These are phyloP conservation scores for Syzygium jambos DNA, from an alignment of 345 rosid species.

Conservation along the genomic window DNA sequence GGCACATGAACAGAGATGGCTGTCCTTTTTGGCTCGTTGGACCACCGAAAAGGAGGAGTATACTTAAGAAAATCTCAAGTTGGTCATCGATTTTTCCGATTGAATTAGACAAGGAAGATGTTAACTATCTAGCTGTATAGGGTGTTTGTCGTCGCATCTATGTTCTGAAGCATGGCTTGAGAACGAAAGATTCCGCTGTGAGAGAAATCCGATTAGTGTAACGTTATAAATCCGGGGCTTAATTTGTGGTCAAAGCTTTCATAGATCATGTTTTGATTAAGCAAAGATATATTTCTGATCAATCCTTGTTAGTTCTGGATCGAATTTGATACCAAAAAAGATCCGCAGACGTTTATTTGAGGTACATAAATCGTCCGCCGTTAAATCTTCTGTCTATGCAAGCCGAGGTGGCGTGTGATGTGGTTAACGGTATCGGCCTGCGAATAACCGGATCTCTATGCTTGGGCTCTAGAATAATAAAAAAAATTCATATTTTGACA, in stretches of 20 bases:
- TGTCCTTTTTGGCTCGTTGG: not conserved
- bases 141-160: not conserved
- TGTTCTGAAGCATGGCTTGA: not conserved
- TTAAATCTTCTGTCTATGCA: not conserved
- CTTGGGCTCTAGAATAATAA: too few species aligned
- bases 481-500: too few species aligned
- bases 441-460: too few species aligned
- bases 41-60: not conserved
- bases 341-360: fast-evolving
- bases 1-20: not conserved
- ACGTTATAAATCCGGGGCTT: not conserved
- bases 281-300: not conserved
- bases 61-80: not conserved
- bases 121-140: not conserved
- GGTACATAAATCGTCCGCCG: not conserved
- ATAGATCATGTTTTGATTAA: not conserved
- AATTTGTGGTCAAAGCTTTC: not conserved
- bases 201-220: not conserved
- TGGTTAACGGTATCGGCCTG: not conserved
- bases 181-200: not conserved
- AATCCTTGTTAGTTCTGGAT: not conserved
- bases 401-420: not conserved
- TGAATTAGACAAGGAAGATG: not conserved
- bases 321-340: not conserved
- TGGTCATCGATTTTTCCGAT: not conserved